Percentiles rank a stretch among this genome's conserved stretches.
Conservation (phyloP, 2,329 filamentous ascomycete genomes). For the Curvularia lunata region DNA sequence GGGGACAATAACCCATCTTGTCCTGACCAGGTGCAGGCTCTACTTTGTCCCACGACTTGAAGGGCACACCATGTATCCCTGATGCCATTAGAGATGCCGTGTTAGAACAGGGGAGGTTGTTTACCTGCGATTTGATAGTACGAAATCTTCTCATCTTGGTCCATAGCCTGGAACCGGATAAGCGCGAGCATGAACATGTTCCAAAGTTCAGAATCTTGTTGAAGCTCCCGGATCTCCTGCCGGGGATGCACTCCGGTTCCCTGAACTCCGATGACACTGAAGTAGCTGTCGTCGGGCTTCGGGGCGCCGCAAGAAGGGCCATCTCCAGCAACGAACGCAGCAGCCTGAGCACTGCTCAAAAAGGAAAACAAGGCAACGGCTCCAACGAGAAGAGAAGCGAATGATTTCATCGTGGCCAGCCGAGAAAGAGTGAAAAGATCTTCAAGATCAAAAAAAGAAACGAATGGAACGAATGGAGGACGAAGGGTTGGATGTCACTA, state of each 20-base stretch:
- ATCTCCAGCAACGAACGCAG: conserved; percentile 20
- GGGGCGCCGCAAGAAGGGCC: conserved; percentile 31
- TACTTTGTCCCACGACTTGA: conserved; percentile 37
- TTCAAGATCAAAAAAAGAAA: conserved; percentile 32
- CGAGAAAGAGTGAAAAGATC: conserved; percentile 36
- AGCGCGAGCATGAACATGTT: conserved; percentile 43
- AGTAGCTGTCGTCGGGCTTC: conserved; percentile 34
- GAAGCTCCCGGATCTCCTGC: conserved; percentile 39
- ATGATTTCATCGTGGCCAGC: conserved; percentile 39
- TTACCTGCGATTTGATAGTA: conserved; percentile 43
- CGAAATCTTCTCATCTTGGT: conserved; percentile 39
- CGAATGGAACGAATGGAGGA: conserved; percentile 17
- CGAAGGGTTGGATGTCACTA: conserved; percentile 36
- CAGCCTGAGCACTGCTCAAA: conserved; percentile 22
- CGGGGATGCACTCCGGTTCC: conserved; percentile 39
- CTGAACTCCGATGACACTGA: conserved; percentile 43
- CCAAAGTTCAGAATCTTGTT: conserved; percentile 41
- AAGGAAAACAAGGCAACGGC: conserved; percentile 29
- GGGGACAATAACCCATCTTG: conserved; percentile 40
- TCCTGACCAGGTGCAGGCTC: conserved; percentile 30
- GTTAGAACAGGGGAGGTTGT: conserved; percentile 5
- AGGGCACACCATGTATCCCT: conserved; percentile 45
- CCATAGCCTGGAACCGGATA: conserved; percentile 41
- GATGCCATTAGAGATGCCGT: background rate
- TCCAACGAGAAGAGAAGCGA: conserved; percentile 29